Base-by-base conservation (phyloP, 208 protist species). In the Crithidia fasciculata region DNA sequence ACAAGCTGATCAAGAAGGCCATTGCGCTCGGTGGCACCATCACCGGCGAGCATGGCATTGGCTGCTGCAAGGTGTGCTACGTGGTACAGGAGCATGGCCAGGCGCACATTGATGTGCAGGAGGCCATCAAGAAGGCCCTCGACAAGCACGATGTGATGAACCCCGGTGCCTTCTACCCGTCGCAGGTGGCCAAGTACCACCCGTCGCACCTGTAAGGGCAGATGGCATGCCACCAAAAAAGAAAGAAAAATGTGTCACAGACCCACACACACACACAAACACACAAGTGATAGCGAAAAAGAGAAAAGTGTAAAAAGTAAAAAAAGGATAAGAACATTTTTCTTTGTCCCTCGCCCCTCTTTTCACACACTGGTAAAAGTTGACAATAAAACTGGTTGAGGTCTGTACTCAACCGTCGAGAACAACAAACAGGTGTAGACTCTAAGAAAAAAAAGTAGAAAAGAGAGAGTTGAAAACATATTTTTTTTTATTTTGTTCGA, bases 111-210 rank as follows among this genome's bases (percentile, higher is more conserved):
- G 67, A 82, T 43, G 78, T 96, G 61, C 95, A 97, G 92, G 78
- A 84, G 74, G 62, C 64, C 18, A 86, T 98, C 58, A 98, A 98
- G 76, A 64, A 44, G 45, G 81, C 90, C 19, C 78, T 98, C 39
- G 95, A 97, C 74, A 90, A 88, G 68, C 71, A 89, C 13, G 92
- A 93, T 47, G 76, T 97, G 69, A 91, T 98, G 85, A 97, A 97
- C 72, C 90, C 93, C 8, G 91, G 89, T 8, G 85, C 87, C 61
- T 83, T 97, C 53, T 93, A 97, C 68, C 85, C 81, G 6, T 55
- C 59, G 40, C 83, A 93, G 64, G 80, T 86, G 64, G 47, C 44
- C 36, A 41, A 87, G 55, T 87, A 78, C 72, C 82, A 78, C 0
- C 83, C 78, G 6, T 70, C 80, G 0, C 73, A 88, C 54, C 59